Base-by-base conservation (phyloP, 805 yeast genomes). In the Saccharomyces kudriavzevii region DNA sequence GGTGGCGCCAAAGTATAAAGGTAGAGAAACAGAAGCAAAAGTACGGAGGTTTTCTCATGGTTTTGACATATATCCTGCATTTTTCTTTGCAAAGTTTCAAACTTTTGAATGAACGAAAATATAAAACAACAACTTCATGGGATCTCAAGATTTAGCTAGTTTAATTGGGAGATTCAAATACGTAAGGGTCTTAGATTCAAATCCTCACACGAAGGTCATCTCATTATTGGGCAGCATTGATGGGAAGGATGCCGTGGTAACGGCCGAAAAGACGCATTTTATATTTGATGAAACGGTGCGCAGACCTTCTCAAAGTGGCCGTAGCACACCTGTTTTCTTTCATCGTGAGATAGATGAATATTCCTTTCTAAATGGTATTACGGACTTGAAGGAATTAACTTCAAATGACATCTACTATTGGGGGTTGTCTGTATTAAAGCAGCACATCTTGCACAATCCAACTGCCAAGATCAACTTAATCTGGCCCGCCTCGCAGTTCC, bases 401-500 rank as follows among this genome's bases (percentile, higher is more conserved):
- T 67, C 72, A 14, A 94, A 92, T 67, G 97, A 89, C 61, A 83
- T 91, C 1, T 92, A 92, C 64, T 77, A 77, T 56, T 92, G 98
- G 97, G 88, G 89, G 13, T 67, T 79, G 48, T 80, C 80, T 0
- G 67, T 77, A 0, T 58, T 85, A 45, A 60, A 60, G 2, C 84
- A 81, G 57, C 73, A 77, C 49, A 55, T 81, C n/a, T 73, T 71
- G 0, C 58, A 60, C 0, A 60, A 60, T 4, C 88, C 95, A 1
- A 77, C 82, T 0, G 84, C 84, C 14, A 90, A 91, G 63, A 60
- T 89, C 54, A 89, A 85, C 60, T 62, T 92, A 52, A 83, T 91
- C 27, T 89, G 80, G 66, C 99, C 99, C 0, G 98, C 98, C 0
- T 85, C 96, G 0, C 83, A 81, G 49, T 79, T 83, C 2, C 98